A percentile compares a stretch with the other conserved stretches of the same genome.
Evolutionary conservation across 2,329 filamentous ascomycete genomes (phyloP).

Genomic region (Fusarium dimerum): DNA sequence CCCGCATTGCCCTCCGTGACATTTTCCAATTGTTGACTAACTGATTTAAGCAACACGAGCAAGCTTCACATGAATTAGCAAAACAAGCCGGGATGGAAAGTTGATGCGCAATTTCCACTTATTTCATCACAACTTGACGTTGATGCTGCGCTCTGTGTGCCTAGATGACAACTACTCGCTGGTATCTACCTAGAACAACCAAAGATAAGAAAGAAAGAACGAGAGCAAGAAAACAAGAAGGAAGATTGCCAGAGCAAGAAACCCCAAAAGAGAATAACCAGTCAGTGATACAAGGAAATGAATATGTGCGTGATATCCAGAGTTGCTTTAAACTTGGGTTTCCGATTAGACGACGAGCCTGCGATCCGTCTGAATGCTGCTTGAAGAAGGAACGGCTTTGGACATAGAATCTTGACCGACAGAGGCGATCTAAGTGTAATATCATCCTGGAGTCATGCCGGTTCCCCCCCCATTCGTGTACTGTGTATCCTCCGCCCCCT

Average conservation of each 20-base stretch:
- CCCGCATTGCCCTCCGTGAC: no score
- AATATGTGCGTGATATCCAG: not conserved
- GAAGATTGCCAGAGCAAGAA: not conserved
- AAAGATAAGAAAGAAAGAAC: not conserved
- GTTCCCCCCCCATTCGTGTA: not conserved
- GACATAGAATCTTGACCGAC: not conserved
- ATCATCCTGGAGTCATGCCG: not conserved
- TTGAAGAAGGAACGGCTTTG: not conserved
- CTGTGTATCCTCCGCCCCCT: not conserved
- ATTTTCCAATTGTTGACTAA: no score
- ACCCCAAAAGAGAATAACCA: not conserved
- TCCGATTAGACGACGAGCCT: constrained; percentile 16
- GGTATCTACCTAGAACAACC: constrained; percentile 12
- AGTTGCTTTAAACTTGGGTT: not conserved
- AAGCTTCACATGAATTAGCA: no score
- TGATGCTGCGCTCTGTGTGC: not conserved
- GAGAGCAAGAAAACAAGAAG: constrained; percentile 1
- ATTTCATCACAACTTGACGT: not conserved
- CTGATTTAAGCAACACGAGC: no score
- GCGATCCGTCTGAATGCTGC: constrained; percentile 10
- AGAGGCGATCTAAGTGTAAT: not conserved
- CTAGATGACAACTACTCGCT: not conserved
- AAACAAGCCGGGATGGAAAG: no score
- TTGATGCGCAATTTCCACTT: no score
- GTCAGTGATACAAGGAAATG: constrained; percentile 2